Percentiles rank a stretch among this genome's conserved stretches.
These are phyloP conservation scores for Clohesyomyces aquaticus DNA, from an alignment of 495 filamentous ascomycete genomes.

Conservation along the genomic window DNA sequence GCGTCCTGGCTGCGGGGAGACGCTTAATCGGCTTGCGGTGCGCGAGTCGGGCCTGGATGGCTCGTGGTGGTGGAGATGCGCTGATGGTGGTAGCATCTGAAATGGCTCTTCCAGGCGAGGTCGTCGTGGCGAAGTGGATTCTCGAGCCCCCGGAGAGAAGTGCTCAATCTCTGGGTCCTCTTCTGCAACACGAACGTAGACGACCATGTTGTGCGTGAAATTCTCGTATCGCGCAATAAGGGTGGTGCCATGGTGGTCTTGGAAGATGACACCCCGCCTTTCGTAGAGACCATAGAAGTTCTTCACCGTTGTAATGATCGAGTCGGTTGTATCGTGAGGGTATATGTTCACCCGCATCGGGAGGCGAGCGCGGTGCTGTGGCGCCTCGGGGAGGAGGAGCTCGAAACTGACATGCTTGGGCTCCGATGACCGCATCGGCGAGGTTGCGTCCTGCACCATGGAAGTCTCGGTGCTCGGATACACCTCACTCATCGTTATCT, in stretches of 20 bases:
- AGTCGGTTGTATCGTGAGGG: slow-evolving; percentile 91
- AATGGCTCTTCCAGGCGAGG: slow-evolving; percentile 46
- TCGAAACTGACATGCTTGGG: slow-evolving; percentile 62
- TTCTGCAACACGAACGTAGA: slow-evolving; percentile 86
- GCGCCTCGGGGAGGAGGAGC: slow-evolving; percentile 73
- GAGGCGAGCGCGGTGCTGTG: slow-evolving; percentile 74
- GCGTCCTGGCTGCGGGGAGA: slow-evolving; percentile 73
- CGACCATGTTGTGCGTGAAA: slow-evolving; percentile 82
- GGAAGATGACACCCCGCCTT: slow-evolving; percentile 81
- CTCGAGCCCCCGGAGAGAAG: slow-evolving; percentile 22
- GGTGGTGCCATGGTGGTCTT: slow-evolving; percentile 81
- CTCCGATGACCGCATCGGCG: slow-evolving; percentile 26
- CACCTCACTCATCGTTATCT: slow-evolving; percentile 19
- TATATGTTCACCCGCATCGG: slow-evolving; percentile 91
- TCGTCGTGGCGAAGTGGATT: slow-evolving; percentile 46
- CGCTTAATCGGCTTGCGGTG: slow-evolving; percentile 73
- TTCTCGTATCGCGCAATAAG: slow-evolving; percentile 96
- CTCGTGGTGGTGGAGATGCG: slow-evolving; percentile 58
- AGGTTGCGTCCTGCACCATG: slow-evolving; percentile 17
- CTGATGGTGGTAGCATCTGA: slow-evolving; percentile 53
- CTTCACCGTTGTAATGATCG: slow-evolving; percentile 93
- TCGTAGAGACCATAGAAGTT: slow-evolving; percentile 96
- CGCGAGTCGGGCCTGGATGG: slow-evolving; percentile 69
- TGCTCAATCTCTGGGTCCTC: slow-evolving; percentile 49
- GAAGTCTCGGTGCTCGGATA: slow-evolving; percentile 32